Evolutionary conservation across 2,329 filamentous ascomycete species (phyloP), one percentile per base, ranked within the genome.

Genomic region (Ophiostoma montium): DNA sequence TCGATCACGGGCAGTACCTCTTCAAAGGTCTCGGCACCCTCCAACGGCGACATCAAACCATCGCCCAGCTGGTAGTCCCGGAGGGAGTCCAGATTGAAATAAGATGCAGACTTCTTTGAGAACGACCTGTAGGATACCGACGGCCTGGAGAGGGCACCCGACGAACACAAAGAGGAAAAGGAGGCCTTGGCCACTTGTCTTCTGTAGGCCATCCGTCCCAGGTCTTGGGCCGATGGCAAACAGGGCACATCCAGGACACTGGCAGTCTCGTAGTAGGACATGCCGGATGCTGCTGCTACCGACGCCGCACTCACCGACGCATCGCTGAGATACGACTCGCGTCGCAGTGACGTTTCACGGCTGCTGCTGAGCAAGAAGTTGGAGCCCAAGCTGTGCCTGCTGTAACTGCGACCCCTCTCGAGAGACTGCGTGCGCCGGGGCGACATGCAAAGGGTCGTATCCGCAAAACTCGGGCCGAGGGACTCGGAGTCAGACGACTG

Each of bases 1-100:
- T 82, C 78, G 0, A 66, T 56, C 38, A 76, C 61, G 0, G 72
- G 69, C 19, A 82, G 63, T 0, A 77, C 66, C 1, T 71, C 64
- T 32, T 67, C 62, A 35, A 68, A 67, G 0, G 58, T 36, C 23
- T 35, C 15, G 13, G 9, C 30, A 6, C 35, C 16, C 11, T 19
- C 15, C 27, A 21, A 12, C 8, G 39, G 15, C 15, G 23, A 16
- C 15, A n/a, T 21, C 39, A 30, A 10, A 27, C 23, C n/a, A n/a
- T n/a, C n/a, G n/a, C n/a, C n/a, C n/a, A n/a, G n/a, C n/a, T n/a
- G n/a, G n/a, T n/a, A n/a, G n/a, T n/a, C n/a, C n/a, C n/a, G n/a
- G n/a, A n/a, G n/a, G n/a, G n/a, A n/a, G n/a, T n/a, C n/a, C n/a
- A n/a, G n/a, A n/a, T n/a, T n/a, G n/a, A n/a, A n/a, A n/a, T n/a